Evolutionary conservation across 2,329 filamentous ascomycete species (phyloP), one percentile per base, ranked within the genome.

Genomic region (Neurospora sp.): DNA sequence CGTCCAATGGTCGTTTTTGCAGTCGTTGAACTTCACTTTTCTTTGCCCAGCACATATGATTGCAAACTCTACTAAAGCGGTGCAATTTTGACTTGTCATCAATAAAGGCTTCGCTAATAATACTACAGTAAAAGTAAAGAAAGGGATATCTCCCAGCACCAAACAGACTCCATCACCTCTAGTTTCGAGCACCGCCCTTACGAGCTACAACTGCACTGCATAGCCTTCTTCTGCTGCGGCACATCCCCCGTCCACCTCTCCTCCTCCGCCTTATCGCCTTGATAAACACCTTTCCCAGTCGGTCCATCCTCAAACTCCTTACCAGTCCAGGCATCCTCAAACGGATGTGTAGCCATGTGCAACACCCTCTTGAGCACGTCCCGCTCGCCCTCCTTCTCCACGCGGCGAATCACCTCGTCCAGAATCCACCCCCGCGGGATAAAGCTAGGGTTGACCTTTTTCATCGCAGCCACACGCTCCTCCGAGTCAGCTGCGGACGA

Each of bases 191-290:
- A 33, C 28, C 5, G 28, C 28, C 28, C 28, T 74, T 83, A 97
- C 33, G 95, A 97, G 78, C 93, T 97, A 81, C 96, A 99, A 78
- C 93, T 97, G 79, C 96, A 98, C 83, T 97, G 95, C 87, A 97
- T 89, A 40, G 91, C 92, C 74, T 93, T 87, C 80, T 90, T 89
- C 66, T 85, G 85, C 78, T 86, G 89, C 0, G 95, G 95, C 69
- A 97, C 93, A 80, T 97, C 93, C 2, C 92, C 91, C 75, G 90
- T 93, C 84, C 93, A 97, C 73, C 94, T 85, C 75, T 90, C 85
- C 79, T 97, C 95, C 78, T 97, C 92, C 17, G 89, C 87, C 68
- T 81, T 82, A 73, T 96, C 83, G 70, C 88, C 86, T 70, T 83
- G 74, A 83, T 86, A 83, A 36, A 67, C 8, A 15, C 71, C 72